phyloP scores from a whole-genome alignment of 1,284 basidiomycete genomes.

The Taiwanofungus camphoratus region DNA sequence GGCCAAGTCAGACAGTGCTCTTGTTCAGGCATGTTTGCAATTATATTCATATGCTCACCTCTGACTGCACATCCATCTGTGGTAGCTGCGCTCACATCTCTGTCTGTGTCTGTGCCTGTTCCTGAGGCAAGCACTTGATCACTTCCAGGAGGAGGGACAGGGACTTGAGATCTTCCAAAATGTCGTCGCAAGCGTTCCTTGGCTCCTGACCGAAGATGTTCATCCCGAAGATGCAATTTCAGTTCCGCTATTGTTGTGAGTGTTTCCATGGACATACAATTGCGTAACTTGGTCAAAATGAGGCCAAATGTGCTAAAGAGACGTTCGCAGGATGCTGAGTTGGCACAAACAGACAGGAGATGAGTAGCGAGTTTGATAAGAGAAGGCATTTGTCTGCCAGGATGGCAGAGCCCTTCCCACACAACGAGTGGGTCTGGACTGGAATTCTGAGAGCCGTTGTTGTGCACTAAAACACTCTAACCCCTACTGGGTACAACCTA shows the following conservation, averaged over 20 bases:
- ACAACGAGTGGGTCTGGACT: background rate
- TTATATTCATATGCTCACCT: no score
- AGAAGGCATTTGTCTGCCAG: background rate
- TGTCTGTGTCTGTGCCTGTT: no score
- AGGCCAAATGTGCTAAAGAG: conserved; percentile 17
- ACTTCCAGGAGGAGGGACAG: no score
- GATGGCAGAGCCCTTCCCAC: background rate
- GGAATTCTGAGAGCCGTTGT: no score
- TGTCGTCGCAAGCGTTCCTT: conserved; percentile 7
- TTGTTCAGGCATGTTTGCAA: no score
- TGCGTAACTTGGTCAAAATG: conserved; percentile 16
- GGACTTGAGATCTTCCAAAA: no score
- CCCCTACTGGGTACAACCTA: no score
- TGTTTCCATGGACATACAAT: conserved; percentile 9
- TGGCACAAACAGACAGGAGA: conserved; percentile 14
- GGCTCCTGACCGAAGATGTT: conserved; percentile 6
- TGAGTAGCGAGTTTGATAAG: conserved; percentile 4
- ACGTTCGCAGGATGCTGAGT: conserved; percentile 15
- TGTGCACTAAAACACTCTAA: no score
- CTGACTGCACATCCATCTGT: no score
- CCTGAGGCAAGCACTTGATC: no score
- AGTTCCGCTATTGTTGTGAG: conserved; percentile 16
- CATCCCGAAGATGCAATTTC: conserved; percentile 15
- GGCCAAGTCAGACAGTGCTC: no score
- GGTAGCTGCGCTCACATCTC: no score